Evolutionary conservation across 352 stramenopile genomes (phyloP).

Genomic region (Pelagophyceae sp.): DNA sequence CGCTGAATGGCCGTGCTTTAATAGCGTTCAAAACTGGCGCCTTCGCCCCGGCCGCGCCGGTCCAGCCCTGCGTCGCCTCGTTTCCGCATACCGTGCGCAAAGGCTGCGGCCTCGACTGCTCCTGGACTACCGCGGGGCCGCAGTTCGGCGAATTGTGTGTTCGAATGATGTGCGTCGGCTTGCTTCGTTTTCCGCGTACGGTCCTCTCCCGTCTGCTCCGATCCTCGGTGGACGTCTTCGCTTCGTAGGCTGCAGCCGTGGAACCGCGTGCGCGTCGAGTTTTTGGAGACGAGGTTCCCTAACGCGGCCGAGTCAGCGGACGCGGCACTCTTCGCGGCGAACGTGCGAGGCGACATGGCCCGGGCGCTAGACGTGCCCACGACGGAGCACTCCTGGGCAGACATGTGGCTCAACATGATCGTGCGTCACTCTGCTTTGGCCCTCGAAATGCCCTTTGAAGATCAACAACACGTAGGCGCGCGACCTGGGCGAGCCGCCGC

Average conservation of each 20-base stretch:
- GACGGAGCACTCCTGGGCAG: conserved; percentile 35
- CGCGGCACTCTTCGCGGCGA: conserved; percentile 27
- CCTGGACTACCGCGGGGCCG: conserved; percentile 29
- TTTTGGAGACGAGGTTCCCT: conserved; percentile 27
- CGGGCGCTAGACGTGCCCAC: conserved; percentile 25
- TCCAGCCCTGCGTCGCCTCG: conserved; percentile 31
- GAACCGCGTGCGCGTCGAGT: conserved; percentile 27
- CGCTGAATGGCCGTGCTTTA: conserved; percentile 30
- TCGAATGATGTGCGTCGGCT: too few relatives aligned
- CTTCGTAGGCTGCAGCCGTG: conserved; percentile 29
- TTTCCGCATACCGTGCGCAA: conserved; percentile 23
- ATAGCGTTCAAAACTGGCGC: conserved; percentile 37
- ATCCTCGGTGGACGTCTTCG: conserved; percentile 9
- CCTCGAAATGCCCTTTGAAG: conserved; percentile 10
- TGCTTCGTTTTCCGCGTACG: too few relatives aligned
- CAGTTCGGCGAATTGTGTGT: conserved; percentile 21
- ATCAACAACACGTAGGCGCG: conserved; percentile 11
- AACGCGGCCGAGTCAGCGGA: conserved; percentile 31
- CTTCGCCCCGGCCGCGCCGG: conserved; percentile 29
- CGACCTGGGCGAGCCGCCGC: conserved; percentile 22
- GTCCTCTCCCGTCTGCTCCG: conserved; percentile 16
- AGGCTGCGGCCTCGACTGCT: conserved; percentile 21
- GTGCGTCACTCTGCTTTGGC: conserved; percentile 17
- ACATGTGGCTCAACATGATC: conserved; percentile 30
- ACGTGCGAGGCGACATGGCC: conserved; percentile 31